Conservation (phyloP, 2,329 filamentous ascomycete genomes). For the Colletotrichum sp. region DNA sequence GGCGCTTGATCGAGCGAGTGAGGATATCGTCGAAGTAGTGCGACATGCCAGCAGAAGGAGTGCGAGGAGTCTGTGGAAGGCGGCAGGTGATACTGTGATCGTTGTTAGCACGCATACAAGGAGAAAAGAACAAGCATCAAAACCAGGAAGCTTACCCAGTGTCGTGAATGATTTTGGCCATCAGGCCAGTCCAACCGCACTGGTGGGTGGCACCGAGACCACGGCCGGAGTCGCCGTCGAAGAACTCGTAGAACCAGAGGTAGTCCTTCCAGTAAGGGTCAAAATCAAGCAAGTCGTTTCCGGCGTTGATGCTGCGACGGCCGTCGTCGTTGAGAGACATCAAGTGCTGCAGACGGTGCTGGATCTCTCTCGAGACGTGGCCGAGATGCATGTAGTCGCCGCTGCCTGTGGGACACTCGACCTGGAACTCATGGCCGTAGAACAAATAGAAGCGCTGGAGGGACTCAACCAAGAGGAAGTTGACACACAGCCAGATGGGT, state of each 20-base stretch:
- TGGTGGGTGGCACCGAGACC: slow-evolving; percentile 93
- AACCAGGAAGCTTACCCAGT: slow-evolving; percentile 72
- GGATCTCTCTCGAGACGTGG: slow-evolving; percentile 92
- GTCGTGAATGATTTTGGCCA: slow-evolving; percentile 97
- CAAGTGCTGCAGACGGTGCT: slow-evolving; percentile 91
- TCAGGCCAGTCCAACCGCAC: slow-evolving; percentile 94
- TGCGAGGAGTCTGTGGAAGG: slow-evolving; percentile 90
- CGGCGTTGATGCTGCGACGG: slow-evolving; percentile 85
- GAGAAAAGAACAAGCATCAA: neutral
- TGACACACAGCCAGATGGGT: slow-evolving; percentile 95
- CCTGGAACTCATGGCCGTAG: slow-evolving; percentile 85
- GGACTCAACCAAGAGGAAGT: slow-evolving; percentile 92
- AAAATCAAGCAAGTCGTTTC: slow-evolving; percentile 85
- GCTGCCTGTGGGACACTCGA: slow-evolving; percentile 93
- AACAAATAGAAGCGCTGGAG: slow-evolving; percentile 97
- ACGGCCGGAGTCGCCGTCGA: slow-evolving; percentile 89
- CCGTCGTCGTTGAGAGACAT: slow-evolving; percentile 86
- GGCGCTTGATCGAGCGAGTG: slow-evolving; percentile 55
- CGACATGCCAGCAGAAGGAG: slow-evolving; percentile 80
- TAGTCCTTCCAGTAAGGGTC: slow-evolving; percentile 93
- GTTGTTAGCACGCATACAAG: neutral
- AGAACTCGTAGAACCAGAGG: slow-evolving; percentile 97
- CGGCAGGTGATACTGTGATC: slow-evolving; percentile 77
- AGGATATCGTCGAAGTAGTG: slow-evolving; percentile 97
- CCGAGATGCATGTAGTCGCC: slow-evolving; percentile 96